Conservation (phyloP, 75 land plant genomes). For the Gnetum montanum region DNA sequence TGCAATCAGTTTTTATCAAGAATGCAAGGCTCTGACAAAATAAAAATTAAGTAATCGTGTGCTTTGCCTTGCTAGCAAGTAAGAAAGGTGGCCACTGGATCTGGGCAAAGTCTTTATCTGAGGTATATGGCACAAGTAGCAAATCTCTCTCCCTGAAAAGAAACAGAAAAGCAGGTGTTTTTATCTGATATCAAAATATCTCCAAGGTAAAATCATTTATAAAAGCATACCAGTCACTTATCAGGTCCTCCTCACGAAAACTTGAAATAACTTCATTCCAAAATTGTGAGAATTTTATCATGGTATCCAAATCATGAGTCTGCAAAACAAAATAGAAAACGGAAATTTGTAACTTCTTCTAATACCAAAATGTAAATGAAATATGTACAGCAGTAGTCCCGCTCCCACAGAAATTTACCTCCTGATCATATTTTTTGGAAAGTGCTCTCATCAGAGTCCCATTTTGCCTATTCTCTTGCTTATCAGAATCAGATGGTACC, state of each 20-base stretch:
- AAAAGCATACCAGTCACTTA: constrained; percentile 56
- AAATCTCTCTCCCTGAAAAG: constrained; percentile 73
- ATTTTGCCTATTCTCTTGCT: constrained; percentile 7
- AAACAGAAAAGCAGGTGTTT: neutral
- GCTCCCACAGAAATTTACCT: neutral
- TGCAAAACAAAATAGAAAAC: neutral
- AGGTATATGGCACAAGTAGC: constrained; percentile 79
- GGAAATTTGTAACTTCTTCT: too few relatives aligned
- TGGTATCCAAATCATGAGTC: constrained; percentile 21
- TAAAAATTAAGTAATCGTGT: neutral
- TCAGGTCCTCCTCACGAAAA: constrained; percentile 88
- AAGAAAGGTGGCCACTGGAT: constrained; percentile 95
- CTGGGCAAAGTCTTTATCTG: constrained; percentile 51
- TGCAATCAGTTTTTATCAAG: neutral
- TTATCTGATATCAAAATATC: neutral
- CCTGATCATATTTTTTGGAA: constrained; percentile 34
- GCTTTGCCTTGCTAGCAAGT: constrained; percentile 97
- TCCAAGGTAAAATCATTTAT: neutral
- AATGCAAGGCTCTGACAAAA: neutral
- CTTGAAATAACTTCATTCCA: constrained; percentile 89
- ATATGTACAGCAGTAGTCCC: neutral
- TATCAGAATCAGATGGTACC: constrained; percentile 27
- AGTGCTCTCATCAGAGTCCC: constrained; percentile 26
- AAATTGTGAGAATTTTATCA: constrained; percentile 79
- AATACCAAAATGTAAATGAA: neutral